A percentile compares a stretch with the other conserved stretches of the same genome.
phyloP scores from a whole-genome alignment of 78 protist species.

The Tieghemostelium lacteum region DNA sequence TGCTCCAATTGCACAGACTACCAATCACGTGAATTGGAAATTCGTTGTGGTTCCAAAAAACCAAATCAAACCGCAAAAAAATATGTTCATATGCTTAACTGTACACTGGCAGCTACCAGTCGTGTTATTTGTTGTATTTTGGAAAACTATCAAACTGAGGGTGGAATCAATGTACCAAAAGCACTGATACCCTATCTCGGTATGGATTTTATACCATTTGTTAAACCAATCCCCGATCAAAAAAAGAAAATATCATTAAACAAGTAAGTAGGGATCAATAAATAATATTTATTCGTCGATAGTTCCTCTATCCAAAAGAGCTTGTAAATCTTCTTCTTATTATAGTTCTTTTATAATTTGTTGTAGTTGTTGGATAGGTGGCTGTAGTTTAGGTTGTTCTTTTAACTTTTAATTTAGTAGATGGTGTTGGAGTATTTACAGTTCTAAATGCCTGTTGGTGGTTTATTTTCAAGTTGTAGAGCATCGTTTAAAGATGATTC shows the following conservation, averaged over 20 bases:
- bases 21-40: constrained; percentile 94
- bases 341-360: too few relatives aligned
- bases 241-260: constrained; percentile 33
- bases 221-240: constrained; percentile 60
- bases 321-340: too few relatives aligned
- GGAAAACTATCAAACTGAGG: constrained; percentile 98
- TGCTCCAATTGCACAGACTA: constrained; percentile 99
- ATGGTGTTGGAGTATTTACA: too few relatives aligned
- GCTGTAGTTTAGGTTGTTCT: too few relatives aligned
- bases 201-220: constrained; percentile 75
- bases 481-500: too few relatives aligned
- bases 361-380: too few relatives aligned
- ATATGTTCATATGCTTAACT: constrained; percentile 99
- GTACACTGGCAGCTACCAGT: constrained; percentile 98
- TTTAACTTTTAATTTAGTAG: too few relatives aligned
- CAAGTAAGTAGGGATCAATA: too few relatives aligned
- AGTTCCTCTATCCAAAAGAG: too few relatives aligned
- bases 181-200: constrained; percentile 88
- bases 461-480: too few relatives aligned
- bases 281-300: too few relatives aligned
- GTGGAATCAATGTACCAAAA: constrained; percentile 94
- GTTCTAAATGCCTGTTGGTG: too few relatives aligned
- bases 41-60: constrained; percentile 90
- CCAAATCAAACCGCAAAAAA: constrained; percentile 82
- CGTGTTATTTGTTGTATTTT: constrained; percentile 98